Evolutionary conservation across 2,329 filamentous ascomycete species (phyloP).

Genomic region (Alternaria longipes): DNA sequence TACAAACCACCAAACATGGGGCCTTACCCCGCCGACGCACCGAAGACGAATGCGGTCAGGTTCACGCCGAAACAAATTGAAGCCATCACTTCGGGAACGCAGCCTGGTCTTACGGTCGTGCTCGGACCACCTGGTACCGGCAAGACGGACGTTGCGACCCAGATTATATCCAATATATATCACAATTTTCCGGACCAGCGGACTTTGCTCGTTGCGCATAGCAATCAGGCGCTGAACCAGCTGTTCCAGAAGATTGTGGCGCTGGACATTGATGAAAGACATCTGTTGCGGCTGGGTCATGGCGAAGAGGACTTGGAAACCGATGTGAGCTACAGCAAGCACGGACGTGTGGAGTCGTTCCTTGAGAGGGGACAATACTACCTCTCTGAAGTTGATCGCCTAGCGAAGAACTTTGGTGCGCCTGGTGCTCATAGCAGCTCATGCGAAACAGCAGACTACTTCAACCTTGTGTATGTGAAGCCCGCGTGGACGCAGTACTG

Average conservation of each 20-base stretch:
- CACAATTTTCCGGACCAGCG: constrained; percentile 95
- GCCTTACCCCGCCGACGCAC: constrained; percentile 85
- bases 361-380: constrained; percentile 84
- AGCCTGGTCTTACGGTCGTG: constrained; percentile 91
- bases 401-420: constrained; percentile 84
- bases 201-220: constrained; percentile 92
- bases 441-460: constrained; percentile 96
- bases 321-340: constrained; percentile 88
- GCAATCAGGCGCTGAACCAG: constrained; percentile 97
- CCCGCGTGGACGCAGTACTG: constrained; percentile 89
- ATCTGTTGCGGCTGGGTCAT: constrained; percentile 89
- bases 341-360: constrained; percentile 94
- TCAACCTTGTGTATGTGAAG: constrained; percentile 89
- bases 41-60: constrained; percentile 81
- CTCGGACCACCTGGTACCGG: constrained; percentile 96
- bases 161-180: constrained; percentile 99
- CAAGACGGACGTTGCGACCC: constrained; percentile 98
- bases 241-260: constrained; percentile 98
- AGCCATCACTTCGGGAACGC: constrained; percentile 91
- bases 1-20: constrained; percentile 90
- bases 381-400: constrained; percentile 82
- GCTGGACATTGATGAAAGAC: constrained; percentile 92
- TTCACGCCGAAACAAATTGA: constrained; percentile 93
- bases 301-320: constrained; percentile 94
- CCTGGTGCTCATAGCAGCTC: constrained; percentile 95